Evolutionary conservation across 768 basidiomycete genomes (phyloP).

Genomic region (Exsudoporus frostii): DNA sequence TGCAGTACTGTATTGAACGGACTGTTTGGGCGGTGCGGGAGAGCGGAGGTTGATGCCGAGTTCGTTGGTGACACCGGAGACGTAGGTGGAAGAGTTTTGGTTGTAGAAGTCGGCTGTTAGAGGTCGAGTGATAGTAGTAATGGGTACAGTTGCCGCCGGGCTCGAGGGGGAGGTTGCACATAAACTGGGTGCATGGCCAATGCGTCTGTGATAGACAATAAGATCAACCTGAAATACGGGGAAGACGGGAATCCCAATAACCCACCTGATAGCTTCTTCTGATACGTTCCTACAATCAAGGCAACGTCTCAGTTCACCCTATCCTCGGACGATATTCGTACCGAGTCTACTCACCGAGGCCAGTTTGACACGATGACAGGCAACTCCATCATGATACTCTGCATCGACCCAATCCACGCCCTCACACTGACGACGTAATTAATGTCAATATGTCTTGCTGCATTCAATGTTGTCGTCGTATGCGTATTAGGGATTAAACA

Average conservation of each 20-base stretch:
- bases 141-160: constrained; percentile 30
- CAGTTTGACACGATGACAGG: constrained; percentile 84
- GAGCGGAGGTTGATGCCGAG: constrained; percentile 1
- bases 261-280: constrained; percentile 58
- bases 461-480: constrained; percentile 76
- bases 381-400: constrained; percentile 65
- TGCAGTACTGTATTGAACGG: constrained; percentile 29
- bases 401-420: constrained; percentile 69
- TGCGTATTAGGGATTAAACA: constrained; percentile 70
- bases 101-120: constrained; percentile 19
- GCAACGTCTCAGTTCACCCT: background rate
- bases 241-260: background rate
- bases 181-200: constrained; percentile 44
- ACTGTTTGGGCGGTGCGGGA: constrained; percentile 14
- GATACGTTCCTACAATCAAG: constrained; percentile 56
- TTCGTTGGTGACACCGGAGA: constrained; percentile 10
- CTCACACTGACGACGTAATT: constrained; percentile 75
- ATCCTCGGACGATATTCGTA: background rate
- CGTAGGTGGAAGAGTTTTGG: constrained; percentile 4
- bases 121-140: constrained; percentile 22
- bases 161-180: constrained; percentile 29
- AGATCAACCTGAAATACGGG: background rate
- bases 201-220: constrained; percentile 36
- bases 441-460: constrained; percentile 83
- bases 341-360: constrained; percentile 57